These are phyloP conservation scores for Actinomucor elegans DNA, from an alignment of 371 early-diverging fungal species.

Conservation along the genomic window DNA sequence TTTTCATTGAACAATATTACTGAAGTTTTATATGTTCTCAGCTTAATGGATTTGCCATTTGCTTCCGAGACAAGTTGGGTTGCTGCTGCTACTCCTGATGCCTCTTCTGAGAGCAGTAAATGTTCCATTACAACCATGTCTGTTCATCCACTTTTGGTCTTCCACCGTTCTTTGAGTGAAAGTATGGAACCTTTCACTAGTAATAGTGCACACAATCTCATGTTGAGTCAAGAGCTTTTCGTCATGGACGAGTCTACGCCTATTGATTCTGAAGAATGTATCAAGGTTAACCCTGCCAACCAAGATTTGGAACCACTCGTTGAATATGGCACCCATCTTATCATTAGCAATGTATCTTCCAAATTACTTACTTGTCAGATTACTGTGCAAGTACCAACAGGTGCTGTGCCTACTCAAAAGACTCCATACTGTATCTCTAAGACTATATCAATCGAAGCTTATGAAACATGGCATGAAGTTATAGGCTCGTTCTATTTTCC, in stretches of 20 bases:
- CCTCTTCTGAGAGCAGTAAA: not conserved
- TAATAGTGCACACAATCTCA: conserved; percentile 1
- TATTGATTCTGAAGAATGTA: conserved; percentile 24
- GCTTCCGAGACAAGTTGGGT: conserved; percentile 22
- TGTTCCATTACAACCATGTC: not conserved
- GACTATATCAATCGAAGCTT: conserved; percentile 36
- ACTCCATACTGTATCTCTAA: conserved; percentile 36
- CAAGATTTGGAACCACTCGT: conserved; percentile 4
- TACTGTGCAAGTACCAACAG: conserved; percentile 44
- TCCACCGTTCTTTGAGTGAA: conserved; percentile 37
- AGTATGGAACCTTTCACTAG: not conserved
- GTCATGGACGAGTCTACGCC: conserved; percentile 1
- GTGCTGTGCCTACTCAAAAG: conserved; percentile 32
- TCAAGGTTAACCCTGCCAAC: conserved; percentile 25
- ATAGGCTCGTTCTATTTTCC: conserved; percentile 58
- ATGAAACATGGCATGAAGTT: conserved; percentile 42
- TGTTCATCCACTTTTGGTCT: conserved; percentile 39
- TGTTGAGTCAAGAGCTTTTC: conserved; percentile 38
- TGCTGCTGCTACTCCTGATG: not conserved
- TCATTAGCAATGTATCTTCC: conserved; percentile 39
- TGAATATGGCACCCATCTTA: conserved; percentile 41
- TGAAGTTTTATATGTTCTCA: conserved; percentile 40
- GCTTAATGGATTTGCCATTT: conserved; percentile 48
- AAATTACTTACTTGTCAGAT: conserved; percentile 28
- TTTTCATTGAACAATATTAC: conserved; percentile 34